Percentiles rank a stretch among this genome's conserved stretches.
These are phyloP conservation scores for Rusavskia elegans DNA, from an alignment of 495 filamentous ascomycete species.

Conservation along the genomic window DNA sequence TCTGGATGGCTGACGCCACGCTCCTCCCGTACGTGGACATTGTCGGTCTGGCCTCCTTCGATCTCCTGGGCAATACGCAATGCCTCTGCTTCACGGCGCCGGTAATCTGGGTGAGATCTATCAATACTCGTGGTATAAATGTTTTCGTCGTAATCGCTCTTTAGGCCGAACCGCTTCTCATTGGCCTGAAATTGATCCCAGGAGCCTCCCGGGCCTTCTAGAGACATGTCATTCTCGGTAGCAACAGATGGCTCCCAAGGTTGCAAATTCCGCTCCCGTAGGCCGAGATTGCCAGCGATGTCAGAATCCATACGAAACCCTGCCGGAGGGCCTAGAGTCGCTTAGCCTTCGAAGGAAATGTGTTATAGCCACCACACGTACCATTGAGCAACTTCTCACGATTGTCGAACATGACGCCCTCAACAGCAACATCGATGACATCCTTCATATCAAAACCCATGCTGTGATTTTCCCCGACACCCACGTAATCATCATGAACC, in stretches of 20 bases:
- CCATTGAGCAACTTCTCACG: slow-evolving; percentile 53
- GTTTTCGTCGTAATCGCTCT: slow-evolving; percentile 79
- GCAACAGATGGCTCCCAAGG: slow-evolving; percentile 69
- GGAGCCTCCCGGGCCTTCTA: slow-evolving; percentile 38
- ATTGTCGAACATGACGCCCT: slow-evolving; percentile 36
- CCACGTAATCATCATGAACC: slow-evolving; percentile 36
- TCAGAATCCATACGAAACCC: slow-evolving; percentile 77
- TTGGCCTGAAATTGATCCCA: slow-evolving; percentile 97
- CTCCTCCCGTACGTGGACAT: slow-evolving; percentile 78
- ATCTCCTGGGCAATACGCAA: slow-evolving; percentile 83
- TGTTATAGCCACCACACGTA: slow-evolving; percentile 23
- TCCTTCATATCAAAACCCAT: slow-evolving; percentile 76
- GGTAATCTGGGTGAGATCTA: slow-evolving; percentile 63
- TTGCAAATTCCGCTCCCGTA: slow-evolving; percentile 63
- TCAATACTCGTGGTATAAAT: slow-evolving; percentile 89
- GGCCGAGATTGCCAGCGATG: slow-evolving; percentile 57
- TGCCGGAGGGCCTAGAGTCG: slow-evolving; percentile 26
- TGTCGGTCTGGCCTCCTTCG: slow-evolving; percentile 48
- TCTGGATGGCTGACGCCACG: slow-evolving; percentile 52
- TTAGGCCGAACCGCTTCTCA: slow-evolving; percentile 70
- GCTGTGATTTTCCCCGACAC: slow-evolving; percentile 43
- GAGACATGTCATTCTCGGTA: slow-evolving; percentile 43
- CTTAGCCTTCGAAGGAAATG: not conserved
- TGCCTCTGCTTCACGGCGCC: slow-evolving; percentile 57
- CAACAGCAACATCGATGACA: slow-evolving; percentile 46